These are phyloP conservation scores for Polyplosphaeria fusca DNA, from an alignment of 495 filamentous ascomycete genomes.

Conservation along the genomic window DNA sequence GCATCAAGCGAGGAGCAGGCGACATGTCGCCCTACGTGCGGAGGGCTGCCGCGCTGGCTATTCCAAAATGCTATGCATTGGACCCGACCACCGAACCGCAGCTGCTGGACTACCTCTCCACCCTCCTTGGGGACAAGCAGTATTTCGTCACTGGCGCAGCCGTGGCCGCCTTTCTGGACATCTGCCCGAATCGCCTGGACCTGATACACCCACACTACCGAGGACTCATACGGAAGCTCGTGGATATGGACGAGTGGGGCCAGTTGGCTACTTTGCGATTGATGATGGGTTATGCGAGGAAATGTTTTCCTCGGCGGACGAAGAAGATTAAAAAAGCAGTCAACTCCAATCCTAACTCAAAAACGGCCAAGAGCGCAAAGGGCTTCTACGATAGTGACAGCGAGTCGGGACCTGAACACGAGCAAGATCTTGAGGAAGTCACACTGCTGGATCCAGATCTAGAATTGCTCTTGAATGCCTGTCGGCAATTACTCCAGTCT, in stretches of 20 bases:
- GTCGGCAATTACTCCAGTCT: slow-evolving; percentile 79
- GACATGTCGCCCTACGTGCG: slow-evolving; percentile 95
- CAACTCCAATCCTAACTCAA: slow-evolving; percentile 7
- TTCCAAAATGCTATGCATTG: slow-evolving; percentile 94
- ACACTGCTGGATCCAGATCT: slow-evolving; percentile 75
- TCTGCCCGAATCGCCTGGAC: slow-evolving; percentile 82
- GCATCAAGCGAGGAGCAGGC: slow-evolving; percentile 83
- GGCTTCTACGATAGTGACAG: slow-evolving; percentile 68
- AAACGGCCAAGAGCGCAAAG: slow-evolving; percentile 41
- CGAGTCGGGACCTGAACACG: background rate
- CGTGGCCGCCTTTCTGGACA: slow-evolving; percentile 80
- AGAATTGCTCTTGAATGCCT: slow-evolving; percentile 73
- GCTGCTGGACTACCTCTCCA: slow-evolving; percentile 72
- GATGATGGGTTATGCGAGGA: slow-evolving; percentile 77
- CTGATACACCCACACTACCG: slow-evolving; percentile 88
- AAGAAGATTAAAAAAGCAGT: slow-evolving; percentile 51
- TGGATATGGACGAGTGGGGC: slow-evolving; percentile 99
- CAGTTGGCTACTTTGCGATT: slow-evolving; percentile 78
- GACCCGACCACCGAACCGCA: slow-evolving; percentile 84
- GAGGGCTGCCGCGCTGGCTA: slow-evolving; percentile 89
- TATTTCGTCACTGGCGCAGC: slow-evolving; percentile 94
- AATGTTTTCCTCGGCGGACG: slow-evolving; percentile 78
- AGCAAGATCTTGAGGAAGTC: slow-evolving; percentile 47
- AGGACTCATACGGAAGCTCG: slow-evolving; percentile 76
- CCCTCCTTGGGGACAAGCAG: slow-evolving; percentile 80